phyloP scores from a whole-genome alignment of 768 basidiomycete genomes.

The Multifurca ochricompacta region DNA sequence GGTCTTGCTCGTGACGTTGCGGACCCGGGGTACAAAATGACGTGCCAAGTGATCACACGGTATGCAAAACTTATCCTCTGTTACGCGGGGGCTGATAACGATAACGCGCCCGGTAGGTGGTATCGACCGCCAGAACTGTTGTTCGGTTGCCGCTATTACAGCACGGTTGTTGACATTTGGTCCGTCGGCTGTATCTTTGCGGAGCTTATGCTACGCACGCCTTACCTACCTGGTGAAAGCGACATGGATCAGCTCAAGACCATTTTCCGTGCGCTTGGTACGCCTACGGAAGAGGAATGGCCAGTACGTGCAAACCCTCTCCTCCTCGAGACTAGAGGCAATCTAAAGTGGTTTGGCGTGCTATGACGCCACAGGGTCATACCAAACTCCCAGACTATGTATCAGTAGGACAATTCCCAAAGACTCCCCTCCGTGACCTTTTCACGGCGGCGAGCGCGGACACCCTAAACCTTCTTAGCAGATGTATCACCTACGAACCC shows the following conservation, averaged over 20 bases:
- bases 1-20: slow-evolving; percentile 95
- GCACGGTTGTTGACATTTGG: slow-evolving; percentile 92
- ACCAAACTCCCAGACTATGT: slow-evolving; percentile 87
- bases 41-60: slow-evolving; percentile 96
- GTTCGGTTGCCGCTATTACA: slow-evolving; percentile 85
- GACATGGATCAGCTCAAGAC: slow-evolving; percentile 97
- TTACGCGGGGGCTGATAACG: too few relatives aligned
- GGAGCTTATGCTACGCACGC: slow-evolving; percentile 92
- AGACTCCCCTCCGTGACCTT: slow-evolving; percentile 71
- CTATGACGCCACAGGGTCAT: slow-evolving; percentile 54
- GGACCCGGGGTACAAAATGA: slow-evolving; percentile 95
- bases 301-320: slow-evolving; percentile 77
- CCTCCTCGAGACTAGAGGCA: too few relatives aligned
- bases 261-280: slow-evolving; percentile 89
- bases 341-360: not conserved
- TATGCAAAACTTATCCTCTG: slow-evolving; percentile 31
- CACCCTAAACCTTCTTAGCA: slow-evolving; percentile 72
- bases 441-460: slow-evolving; percentile 89
- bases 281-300: slow-evolving; percentile 97
- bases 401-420: slow-evolving; percentile 78
- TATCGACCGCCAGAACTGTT: slow-evolving; percentile 95
- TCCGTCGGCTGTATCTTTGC: slow-evolving; percentile 97
- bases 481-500: slow-evolving; percentile 82
- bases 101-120: slow-evolving; percentile 70
- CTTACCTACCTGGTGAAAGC: slow-evolving; percentile 90